These are phyloP conservation scores for Solanum medicagineum DNA, from an alignment of 257 asterid genomes.

Conservation along the genomic window DNA sequence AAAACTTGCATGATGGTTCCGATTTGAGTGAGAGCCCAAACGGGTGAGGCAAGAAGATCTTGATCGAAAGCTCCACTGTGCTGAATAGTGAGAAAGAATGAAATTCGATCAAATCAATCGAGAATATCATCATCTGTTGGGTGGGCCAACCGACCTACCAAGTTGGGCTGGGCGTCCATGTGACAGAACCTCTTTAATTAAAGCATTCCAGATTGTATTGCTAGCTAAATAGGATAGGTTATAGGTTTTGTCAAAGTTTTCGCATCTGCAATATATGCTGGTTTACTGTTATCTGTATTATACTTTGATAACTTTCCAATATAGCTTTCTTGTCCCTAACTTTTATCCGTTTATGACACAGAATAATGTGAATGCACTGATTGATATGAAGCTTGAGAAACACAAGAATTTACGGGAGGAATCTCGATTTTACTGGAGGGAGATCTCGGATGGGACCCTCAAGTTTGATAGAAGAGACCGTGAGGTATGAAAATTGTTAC, in stretches of 20 bases:
- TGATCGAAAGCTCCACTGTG: too few species aligned
- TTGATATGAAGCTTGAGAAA: conserved; percentile 76
- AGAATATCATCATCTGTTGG: too few species aligned
- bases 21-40: too few species aligned
- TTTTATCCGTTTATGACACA: conserved; percentile 14
- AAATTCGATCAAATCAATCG: too few species aligned
- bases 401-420: conserved; percentile 70
- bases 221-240: background rate
- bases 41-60: too few species aligned
- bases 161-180: too few species aligned
- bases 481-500: conserved; percentile 40
- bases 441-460: conserved; percentile 59
- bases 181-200: background rate
- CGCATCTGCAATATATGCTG: background rate
- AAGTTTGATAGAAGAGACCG: conserved; percentile 66
- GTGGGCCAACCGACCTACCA: too few species aligned
- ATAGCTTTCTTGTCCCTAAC: background rate
- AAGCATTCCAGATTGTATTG: background rate
- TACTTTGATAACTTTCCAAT: background rate
- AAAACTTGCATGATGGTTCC: background rate
- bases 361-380: conserved; percentile 60
- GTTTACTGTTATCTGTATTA: background rate
- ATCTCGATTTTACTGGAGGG: conserved; percentile 55
- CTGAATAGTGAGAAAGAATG: too few species aligned
- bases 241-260: background rate